These are phyloP conservation scores for Pontederia crassipes DNA, from an alignment of 176 grass and related monocot genomes.

Conservation along the genomic window DNA sequence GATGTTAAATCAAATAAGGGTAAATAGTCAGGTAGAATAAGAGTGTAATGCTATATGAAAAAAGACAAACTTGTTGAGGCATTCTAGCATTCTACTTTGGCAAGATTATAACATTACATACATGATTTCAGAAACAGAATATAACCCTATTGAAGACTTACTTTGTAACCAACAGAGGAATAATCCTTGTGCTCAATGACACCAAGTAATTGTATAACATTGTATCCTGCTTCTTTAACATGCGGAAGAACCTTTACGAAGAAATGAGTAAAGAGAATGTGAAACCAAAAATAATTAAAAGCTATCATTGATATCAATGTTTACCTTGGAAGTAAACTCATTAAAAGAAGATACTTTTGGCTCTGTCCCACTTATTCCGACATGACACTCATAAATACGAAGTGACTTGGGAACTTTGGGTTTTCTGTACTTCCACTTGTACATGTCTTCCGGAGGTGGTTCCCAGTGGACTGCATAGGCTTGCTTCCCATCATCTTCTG, in stretches of 20 bases:
- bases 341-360: constrained; percentile 69
- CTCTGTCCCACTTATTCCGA: constrained; percentile 87
- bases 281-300: constrained; percentile 3
- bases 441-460: constrained; percentile 72
- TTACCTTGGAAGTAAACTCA: constrained; percentile 81
- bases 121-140: too few relatives aligned
- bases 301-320: constrained; percentile 4
- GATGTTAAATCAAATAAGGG: constrained; percentile 18
- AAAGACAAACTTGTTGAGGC: neutral
- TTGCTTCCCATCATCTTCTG: constrained; percentile 60
- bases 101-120: too few relatives aligned
- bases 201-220: constrained; percentile 83
- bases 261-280: constrained; percentile 17
- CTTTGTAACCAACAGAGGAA: constrained; percentile 91
- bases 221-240: constrained; percentile 82
- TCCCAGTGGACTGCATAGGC: constrained; percentile 94
- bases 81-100: too few relatives aligned
- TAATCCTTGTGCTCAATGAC: constrained; percentile 86
- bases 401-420: constrained; percentile 72
- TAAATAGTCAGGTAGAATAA: constrained; percentile 8
- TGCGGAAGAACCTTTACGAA: constrained; percentile 59
- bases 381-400: constrained; percentile 90
- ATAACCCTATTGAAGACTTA: constrained; percentile 10
- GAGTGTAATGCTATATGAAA: constrained; percentile 7
- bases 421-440: constrained; percentile 59